phyloP scores from a whole-genome alignment of 257 asterid species.

The Penstemon newberryi region DNA sequence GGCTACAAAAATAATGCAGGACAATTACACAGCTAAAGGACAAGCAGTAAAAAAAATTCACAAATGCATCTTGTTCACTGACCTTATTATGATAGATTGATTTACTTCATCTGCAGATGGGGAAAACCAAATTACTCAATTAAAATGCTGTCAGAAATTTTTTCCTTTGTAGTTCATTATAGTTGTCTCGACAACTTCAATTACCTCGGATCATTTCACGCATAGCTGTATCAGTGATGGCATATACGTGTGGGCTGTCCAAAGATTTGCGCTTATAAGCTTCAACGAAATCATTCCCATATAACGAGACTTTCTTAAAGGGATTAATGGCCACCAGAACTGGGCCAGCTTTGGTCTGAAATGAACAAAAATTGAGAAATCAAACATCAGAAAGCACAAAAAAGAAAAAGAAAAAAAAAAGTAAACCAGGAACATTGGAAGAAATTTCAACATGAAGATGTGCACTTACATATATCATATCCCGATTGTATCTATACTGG shows the following conservation, averaged over 20 bases:
- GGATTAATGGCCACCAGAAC: conserved; percentile 96
- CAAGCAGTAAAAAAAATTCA: background rate
- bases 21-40: conserved; percentile 11
- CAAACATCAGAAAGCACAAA: conserved; percentile 4
- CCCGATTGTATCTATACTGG: conserved; percentile 81
- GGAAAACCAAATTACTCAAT: conserved; percentile 31
- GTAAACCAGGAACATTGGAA: conserved; percentile 26
- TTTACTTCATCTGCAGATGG: conserved; percentile 89
- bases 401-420: conserved; percentile 4
- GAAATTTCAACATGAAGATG: conserved; percentile 22
- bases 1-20: conserved; percentile 10
- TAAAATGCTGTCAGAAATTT: conserved; percentile 29
- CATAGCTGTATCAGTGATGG: conserved; percentile 92
- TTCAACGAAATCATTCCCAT: conserved; percentile 72
- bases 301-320: conserved; percentile 77
- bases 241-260: conserved; percentile 89
- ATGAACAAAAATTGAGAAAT: conserved; percentile 31
- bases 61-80: conserved; percentile 24
- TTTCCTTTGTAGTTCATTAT: conserved; percentile 19
- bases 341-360: conserved; percentile 99
- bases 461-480: conserved; percentile 78
- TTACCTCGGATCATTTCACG: conserved; percentile 97
- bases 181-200: conserved; percentile 24
- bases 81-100: conserved; percentile 98
- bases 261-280: conserved; percentile 77